A percentile compares a stretch with the other conserved stretches of the same genome.
Conservation (phyloP, 768 basidiomycete species). For the Cantharellus cinnabarinus region DNA sequence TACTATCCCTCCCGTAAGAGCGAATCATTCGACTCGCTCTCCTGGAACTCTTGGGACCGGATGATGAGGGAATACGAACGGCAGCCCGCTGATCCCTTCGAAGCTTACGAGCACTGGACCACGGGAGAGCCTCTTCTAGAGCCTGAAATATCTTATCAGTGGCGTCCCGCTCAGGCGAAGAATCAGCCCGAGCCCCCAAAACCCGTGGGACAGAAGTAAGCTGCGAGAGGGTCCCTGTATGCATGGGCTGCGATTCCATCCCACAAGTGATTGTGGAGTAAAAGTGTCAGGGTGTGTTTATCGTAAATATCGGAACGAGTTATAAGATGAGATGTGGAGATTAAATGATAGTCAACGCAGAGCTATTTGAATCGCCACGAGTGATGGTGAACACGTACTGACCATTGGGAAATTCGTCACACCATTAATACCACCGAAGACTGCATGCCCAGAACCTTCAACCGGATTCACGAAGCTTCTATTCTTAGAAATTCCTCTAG, state of each 20-base stretch:
- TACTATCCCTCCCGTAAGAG: constrained; percentile 4
- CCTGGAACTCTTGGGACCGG: neutral
- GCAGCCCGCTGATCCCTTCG: constrained; percentile 7
- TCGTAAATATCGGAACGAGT: neutral
- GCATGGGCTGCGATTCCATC: neutral
- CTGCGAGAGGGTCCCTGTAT: neutral
- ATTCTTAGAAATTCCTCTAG: neutral
- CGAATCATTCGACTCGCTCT: constrained; percentile 5
- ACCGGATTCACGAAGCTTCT: too few species aligned
- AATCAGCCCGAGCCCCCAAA: neutral
- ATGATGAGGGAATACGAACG: constrained; percentile 1
- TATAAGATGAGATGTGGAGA: too few species aligned
- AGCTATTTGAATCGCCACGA: too few species aligned
- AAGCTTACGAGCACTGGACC: constrained; percentile 8
- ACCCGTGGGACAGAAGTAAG: neutral
- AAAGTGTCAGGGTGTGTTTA: neutral
- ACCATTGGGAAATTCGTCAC: too few species aligned
- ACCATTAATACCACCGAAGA: too few species aligned
- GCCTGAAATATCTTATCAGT: constrained; percentile 7
- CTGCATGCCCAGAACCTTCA: too few species aligned
- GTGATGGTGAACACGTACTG: too few species aligned
- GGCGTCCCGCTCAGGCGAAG: neutral
- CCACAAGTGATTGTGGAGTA: neutral
- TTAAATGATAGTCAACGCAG: too few species aligned
- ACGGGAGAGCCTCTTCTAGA: constrained; percentile 7